These are phyloP conservation scores for Cyberlindnera subsufficiens DNA, from an alignment of 805 yeast species.

Conservation along the genomic window DNA sequence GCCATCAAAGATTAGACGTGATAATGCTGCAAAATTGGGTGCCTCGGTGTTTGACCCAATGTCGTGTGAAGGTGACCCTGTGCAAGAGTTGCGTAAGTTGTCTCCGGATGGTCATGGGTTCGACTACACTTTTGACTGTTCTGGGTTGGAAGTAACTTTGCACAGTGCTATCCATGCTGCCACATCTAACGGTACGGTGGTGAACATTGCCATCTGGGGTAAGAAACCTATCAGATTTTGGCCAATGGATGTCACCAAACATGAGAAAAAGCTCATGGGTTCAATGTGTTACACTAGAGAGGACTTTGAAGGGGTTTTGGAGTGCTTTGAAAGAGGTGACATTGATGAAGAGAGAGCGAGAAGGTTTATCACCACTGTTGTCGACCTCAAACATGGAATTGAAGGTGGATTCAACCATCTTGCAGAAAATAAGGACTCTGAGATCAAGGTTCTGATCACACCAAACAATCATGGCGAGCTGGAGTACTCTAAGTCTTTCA, in stretches of 20 bases:
- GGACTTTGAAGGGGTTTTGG: constrained; percentile 53
- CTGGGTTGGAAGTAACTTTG: constrained; percentile 50
- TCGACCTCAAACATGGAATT: constrained; percentile 43
- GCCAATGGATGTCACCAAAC: constrained; percentile 51
- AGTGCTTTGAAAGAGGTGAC: constrained; percentile 40
- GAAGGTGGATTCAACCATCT: constrained; percentile 49
- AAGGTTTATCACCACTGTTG: constrained; percentile 48
- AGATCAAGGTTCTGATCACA: constrained; percentile 47
- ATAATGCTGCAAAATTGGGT: constrained; percentile 41
- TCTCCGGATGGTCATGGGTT: constrained; percentile 40
- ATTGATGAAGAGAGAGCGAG: constrained; percentile 39
- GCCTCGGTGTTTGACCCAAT: constrained; percentile 47
- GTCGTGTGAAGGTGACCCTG: constrained; percentile 26
- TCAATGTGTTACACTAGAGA: constrained; percentile 54
- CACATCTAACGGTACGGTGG: constrained; percentile 49
- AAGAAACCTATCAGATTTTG: constrained; percentile 39
- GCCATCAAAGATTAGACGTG: constrained; percentile 42
- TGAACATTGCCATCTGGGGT: constrained; percentile 65
- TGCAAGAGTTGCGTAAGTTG: constrained; percentile 33
- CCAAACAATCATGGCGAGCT: constrained; percentile 38
- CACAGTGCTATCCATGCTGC: constrained; percentile 44
- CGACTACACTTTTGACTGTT: constrained; percentile 46
- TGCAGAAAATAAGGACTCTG: constrained; percentile 45
- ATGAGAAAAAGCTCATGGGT: constrained; percentile 52
- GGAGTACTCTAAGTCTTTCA: constrained; percentile 17